These are phyloP conservation scores for Speleostelium caveatum DNA, from an alignment of 78 protist species.

Conservation along the genomic window DNA sequence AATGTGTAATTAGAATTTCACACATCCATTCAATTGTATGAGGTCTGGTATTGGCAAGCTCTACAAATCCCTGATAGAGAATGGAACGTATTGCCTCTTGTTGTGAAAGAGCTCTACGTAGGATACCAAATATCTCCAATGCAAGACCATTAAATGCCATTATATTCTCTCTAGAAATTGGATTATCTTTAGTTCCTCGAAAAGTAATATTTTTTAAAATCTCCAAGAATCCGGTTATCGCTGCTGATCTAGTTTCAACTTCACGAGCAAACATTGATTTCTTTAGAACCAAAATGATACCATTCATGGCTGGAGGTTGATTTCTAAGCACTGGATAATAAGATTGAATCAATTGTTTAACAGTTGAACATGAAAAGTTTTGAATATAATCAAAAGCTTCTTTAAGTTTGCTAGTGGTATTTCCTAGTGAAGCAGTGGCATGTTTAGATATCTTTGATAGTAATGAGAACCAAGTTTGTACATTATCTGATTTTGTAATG, in stretches of 20 bases:
- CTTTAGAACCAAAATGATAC: conserved; percentile 27
- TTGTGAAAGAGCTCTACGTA: conserved; percentile 47
- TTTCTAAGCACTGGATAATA: conserved; percentile 4
- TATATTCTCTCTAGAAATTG: too few species aligned
- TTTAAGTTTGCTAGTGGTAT: conserved; percentile 20
- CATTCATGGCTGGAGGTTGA: neutral
- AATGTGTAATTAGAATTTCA: conserved; percentile 14
- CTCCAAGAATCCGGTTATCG: conserved; percentile 44
- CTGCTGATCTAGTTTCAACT: conserved; percentile 25
- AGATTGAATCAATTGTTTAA: conserved; percentile 21
- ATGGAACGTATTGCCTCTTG: conserved; percentile 18
- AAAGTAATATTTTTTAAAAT: conserved; percentile 13
- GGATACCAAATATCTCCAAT: conserved; percentile 37
- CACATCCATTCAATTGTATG: neutral
- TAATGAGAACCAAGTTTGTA: conserved; percentile 17
- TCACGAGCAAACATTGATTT: conserved; percentile 71
- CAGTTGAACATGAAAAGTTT: conserved; percentile 23
- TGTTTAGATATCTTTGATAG: neutral
- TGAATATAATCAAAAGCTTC: conserved; percentile 48
- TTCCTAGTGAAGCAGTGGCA: neutral
- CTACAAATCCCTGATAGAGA: conserved; percentile 34
- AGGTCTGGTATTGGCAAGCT: neutral
- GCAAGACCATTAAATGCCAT: neutral
- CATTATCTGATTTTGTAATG: conserved; percentile 27
- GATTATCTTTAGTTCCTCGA: too few species aligned